Percentiles rank a stretch among this genome's conserved stretches.
Conservation (phyloP, 768 basidiomycete genomes). For the Chiua virens region DNA sequence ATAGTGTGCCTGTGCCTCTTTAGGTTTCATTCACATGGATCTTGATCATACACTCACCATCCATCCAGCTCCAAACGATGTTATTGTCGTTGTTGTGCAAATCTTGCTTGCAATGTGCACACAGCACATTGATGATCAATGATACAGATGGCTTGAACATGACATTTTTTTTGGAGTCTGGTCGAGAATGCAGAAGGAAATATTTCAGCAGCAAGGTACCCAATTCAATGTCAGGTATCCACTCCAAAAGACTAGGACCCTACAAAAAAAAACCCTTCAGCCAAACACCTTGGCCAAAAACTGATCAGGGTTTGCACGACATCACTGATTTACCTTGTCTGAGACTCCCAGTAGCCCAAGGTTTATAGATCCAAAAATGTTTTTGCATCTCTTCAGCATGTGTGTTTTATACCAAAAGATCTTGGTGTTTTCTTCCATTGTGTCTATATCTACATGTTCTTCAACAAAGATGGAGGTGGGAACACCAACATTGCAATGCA, state of each 20-base stretch:
- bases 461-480: too few species aligned
- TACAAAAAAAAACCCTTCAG: slow-evolving; percentile 32
- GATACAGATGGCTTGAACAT: slow-evolving; percentile 80
- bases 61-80: slow-evolving; percentile 73
- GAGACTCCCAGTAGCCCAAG: slow-evolving; percentile 34
- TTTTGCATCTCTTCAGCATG: background rate
- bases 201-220: slow-evolving; percentile 71
- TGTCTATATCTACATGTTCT: slow-evolving; percentile 29
- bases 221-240: slow-evolving; percentile 73
- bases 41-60: slow-evolving; percentile 40
- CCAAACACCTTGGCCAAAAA: slow-evolving; percentile 18
- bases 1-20: slow-evolving; percentile 47
- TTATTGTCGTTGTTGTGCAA: slow-evolving; percentile 86
- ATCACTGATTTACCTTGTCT: slow-evolving; percentile 63
- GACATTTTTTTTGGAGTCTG: too few species aligned
- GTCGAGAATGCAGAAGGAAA: slow-evolving; percentile 63
- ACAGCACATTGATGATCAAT: slow-evolving; percentile 82
- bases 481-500: slow-evolving; percentile 20
- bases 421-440: slow-evolving; percentile 22
- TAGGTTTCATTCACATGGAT: slow-evolving; percentile 8
- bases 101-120: slow-evolving; percentile 71
- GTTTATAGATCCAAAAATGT: too few species aligned
- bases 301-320: background rate
- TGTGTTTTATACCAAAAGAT: slow-evolving; percentile 13
- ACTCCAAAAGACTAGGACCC: slow-evolving; percentile 81